A percentile compares a stretch with the other conserved stretches of the same genome.
These are phyloP conservation scores for Metschnikowia cubensis DNA, from an alignment of 805 yeast genomes.

Conservation along the genomic window DNA sequence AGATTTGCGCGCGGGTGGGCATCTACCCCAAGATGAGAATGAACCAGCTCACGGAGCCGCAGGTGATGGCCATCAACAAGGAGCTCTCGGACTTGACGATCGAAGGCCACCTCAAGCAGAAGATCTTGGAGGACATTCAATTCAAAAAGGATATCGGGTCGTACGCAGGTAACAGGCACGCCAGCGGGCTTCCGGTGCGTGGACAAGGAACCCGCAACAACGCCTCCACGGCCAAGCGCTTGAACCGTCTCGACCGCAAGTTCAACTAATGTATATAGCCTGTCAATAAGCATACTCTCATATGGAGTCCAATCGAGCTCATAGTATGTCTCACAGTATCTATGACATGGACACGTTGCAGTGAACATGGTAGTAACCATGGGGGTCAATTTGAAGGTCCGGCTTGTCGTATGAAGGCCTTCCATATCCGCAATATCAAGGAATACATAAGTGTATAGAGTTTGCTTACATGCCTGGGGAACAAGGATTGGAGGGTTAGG, in stretches of 20 bases:
- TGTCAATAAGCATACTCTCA: too few relatives aligned
- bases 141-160: conserved; percentile 79
- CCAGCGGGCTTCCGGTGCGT: conserved; percentile 57
- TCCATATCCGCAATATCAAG: too few relatives aligned
- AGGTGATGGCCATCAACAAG: conserved; percentile 78
- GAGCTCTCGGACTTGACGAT: conserved; percentile 80
- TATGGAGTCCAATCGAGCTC: too few relatives aligned
- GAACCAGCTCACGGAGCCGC: conserved; percentile 88
- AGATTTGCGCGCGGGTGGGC: conserved; percentile 82
- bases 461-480: too few relatives aligned
- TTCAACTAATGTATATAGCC: conserved; percentile 6
- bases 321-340: too few relatives aligned
- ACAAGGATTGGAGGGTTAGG: too few relatives aligned
- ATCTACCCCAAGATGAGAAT: conserved; percentile 91
- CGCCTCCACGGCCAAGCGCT: conserved; percentile 82
- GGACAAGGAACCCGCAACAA: conserved; percentile 94
- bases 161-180: conserved; percentile 86
- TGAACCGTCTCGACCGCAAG: conserved; percentile 71
- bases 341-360: too few relatives aligned
- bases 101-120: conserved; percentile 74
- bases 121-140: conserved; percentile 71
- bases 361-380: too few relatives aligned
- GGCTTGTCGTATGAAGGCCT: too few relatives aligned
- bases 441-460: too few relatives aligned
- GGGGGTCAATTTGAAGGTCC: too few relatives aligned